These are phyloP conservation scores for Babesia caballi DNA, from an alignment of 169 alveolate genomes.

Conservation along the genomic window DNA sequence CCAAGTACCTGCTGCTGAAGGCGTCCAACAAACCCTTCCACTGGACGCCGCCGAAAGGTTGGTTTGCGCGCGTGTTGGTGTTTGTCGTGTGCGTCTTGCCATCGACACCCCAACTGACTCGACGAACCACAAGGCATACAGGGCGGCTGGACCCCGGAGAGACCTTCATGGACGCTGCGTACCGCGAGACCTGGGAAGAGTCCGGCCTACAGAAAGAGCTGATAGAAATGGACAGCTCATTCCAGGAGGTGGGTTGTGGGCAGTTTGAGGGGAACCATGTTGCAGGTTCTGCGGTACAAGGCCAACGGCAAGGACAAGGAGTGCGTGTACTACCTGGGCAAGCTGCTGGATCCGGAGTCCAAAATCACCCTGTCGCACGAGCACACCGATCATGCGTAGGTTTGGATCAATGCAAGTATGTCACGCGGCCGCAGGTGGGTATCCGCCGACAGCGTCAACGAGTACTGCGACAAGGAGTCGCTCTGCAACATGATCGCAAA, in stretches of 20 bases:
- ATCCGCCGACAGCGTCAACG: constrained; percentile 7
- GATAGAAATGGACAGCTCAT: constrained; percentile 55
- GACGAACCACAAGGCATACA: neutral
- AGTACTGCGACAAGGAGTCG: constrained; percentile 58
- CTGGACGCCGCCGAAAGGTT: constrained; percentile 81
- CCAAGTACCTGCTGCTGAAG: constrained; percentile 67
- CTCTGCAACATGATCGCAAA: constrained; percentile 28
- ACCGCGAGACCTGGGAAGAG: constrained; percentile 75
- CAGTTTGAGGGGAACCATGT: neutral
- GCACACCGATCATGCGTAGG: constrained; percentile 73
- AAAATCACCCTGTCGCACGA: constrained; percentile 68
- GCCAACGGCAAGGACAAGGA: constrained; percentile 70
- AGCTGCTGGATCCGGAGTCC: constrained; percentile 50
- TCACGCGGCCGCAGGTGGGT: constrained; percentile 47
- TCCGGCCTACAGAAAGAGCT: constrained; percentile 61
- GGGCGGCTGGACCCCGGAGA: constrained; percentile 71
- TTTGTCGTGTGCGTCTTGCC: neutral
- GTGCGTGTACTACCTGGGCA: constrained; percentile 68
- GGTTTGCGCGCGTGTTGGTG: neutral
- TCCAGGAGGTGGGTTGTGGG: constrained; percentile 47
- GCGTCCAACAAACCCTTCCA: constrained; percentile 72
- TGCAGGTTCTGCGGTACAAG: constrained; percentile 59
- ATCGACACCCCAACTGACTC: too few relatives aligned
- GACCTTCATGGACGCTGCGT: constrained; percentile 67
- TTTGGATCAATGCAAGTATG: constrained; percentile 45